A percentile compares a stretch with the other conserved stretches of the same genome.
phyloP scores from a whole-genome alignment of 129 eudicot species.

The Escallonia herrerae region DNA sequence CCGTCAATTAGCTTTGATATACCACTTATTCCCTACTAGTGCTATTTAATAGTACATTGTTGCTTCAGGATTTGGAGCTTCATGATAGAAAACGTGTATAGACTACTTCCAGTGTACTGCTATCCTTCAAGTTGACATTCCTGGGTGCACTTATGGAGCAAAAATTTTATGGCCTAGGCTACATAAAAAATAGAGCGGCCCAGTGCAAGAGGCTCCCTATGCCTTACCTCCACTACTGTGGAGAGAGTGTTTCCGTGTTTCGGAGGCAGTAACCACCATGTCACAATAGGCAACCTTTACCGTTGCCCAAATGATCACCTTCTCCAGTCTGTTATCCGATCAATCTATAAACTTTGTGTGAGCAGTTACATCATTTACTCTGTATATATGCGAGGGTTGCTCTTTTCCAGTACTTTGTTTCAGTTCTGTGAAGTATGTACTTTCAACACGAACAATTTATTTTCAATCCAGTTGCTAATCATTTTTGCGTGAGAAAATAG shows the following conservation, averaged over 20 bases:
- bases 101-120: neutral
- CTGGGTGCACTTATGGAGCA: neutral
- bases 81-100: neutral
- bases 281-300: no score
- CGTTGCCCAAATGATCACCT: no score
- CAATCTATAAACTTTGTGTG: neutral
- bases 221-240: no score
- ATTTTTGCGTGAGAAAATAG: neutral
- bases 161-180: neutral
- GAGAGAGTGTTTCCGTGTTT: no score
- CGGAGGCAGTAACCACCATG: no score
- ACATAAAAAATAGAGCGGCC: no score
- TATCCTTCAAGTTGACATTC: neutral
- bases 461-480: neutral
- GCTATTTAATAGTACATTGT: neutral
- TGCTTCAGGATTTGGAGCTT: neutral
- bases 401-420: neutral
- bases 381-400: neutral
- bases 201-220: no score
- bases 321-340: no score
- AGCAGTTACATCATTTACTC: neutral
- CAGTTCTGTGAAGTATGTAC: neutral
- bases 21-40: neutral
- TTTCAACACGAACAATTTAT: neutral
- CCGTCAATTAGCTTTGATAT: neutral